Evolutionary conservation across 2,329 filamentous ascomycete species (phyloP).

Genomic region (Fusarium keratoplasticum): DNA sequence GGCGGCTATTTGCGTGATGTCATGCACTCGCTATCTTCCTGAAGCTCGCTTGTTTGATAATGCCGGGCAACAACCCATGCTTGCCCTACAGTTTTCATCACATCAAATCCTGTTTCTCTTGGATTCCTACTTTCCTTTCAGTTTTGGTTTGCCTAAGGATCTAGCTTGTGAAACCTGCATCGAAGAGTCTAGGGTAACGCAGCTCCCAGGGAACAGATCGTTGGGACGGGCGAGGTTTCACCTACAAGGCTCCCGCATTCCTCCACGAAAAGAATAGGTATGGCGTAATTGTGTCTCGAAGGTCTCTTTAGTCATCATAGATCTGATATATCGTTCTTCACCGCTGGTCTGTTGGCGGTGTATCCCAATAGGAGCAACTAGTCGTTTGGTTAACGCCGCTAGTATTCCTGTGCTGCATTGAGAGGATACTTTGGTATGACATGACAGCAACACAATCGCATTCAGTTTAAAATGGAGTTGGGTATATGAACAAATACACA

Average conservation of each 20-base stretch:
- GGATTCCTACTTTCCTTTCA: not conserved
- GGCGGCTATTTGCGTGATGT: conserved; percentile 33
- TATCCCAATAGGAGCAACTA: not conserved
- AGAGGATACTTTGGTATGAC: not conserved
- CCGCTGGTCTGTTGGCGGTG: not conserved
- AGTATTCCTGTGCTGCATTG: not conserved
- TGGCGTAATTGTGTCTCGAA: not conserved
- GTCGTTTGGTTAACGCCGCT: not conserved
- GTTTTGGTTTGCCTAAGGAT: not conserved
- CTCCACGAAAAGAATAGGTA: conserved; percentile 2
- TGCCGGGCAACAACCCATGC: conserved; percentile 2
- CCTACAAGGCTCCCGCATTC: conserved; percentile 29
- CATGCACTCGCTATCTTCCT: conserved; percentile 12
- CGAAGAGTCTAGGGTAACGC: conserved; percentile 29
- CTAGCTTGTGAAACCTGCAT: not conserved
- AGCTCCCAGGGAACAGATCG: conserved; percentile 10
- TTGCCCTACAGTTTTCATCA: conserved; percentile 7
- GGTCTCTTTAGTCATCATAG: not conserved
- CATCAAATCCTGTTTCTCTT: not conserved
- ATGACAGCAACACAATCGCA: not conserved
- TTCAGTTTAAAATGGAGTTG: not conserved
- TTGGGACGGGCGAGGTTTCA: conserved; percentile 27
- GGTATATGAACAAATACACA: not conserved
- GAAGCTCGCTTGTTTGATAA: conserved; percentile 5
- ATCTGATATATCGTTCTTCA: not conserved